Base-by-base conservation (phyloP, 2,329 filamentous ascomycete genomes). In the Ophiostoma montium region DNA sequence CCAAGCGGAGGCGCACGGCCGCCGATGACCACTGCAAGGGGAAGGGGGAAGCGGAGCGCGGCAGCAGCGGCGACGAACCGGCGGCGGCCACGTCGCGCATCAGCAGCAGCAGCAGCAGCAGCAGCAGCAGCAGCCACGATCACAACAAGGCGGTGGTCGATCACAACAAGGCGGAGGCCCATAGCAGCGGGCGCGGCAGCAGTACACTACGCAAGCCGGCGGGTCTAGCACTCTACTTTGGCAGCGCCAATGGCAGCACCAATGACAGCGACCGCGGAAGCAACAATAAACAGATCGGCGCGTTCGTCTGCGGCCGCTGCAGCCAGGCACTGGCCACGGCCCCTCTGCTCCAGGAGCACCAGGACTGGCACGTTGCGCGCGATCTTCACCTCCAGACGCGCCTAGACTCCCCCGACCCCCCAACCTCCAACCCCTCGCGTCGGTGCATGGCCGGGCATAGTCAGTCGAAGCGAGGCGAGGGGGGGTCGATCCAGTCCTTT, bases 331-430 rank as follows among this genome's bases (percentile, higher is more conserved):
- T 90, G 33, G 68, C 72, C 9, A 68, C 70, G 35, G 61, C 68
- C 19, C 75, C 82, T 49, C 73, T 75, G 57, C 61, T 79, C 47
- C 75, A 80, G 55, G 90, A 85, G 66, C 92, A 98, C 62, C 72
- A 82, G 48, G 92, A 98, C 63, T 96, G 89, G 82, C 92, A 98
- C 65, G 83, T 95, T 65, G 92, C 92, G 35, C 86, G 85, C 65
- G 84, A 88, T 57, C 70, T 98, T 31, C 82, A 90, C 38, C 21
- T 7, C 38, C 9, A 23, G 38, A 27, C 12, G 19, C 21, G 38
- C 21, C 13, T 15, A 11, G 11, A 15, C 15, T 27, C 21, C 21
- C 21, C 10, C 45, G n/a, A n/a, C n/a, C n/a, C n/a, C n/a, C n/a
- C n/a, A n/a, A n/a, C n/a, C n/a, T n/a, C n/a, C n/a, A n/a, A n/a